Conservation (phyloP, 2,329 filamentous ascomycete genomes). For the Aspergillus calidoustus region DNA sequence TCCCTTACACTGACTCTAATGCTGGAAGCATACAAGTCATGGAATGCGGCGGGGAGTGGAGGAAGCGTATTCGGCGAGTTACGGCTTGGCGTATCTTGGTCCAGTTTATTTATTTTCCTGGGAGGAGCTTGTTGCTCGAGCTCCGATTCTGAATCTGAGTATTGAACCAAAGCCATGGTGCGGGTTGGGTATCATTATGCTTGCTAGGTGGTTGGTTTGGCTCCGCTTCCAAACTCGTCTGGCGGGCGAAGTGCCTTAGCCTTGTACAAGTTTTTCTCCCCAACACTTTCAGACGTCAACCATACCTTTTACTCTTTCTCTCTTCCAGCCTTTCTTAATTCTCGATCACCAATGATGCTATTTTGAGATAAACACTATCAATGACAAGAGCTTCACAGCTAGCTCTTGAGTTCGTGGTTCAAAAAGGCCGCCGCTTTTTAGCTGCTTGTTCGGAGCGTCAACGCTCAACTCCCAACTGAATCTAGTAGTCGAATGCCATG, state of each 20-base stretch:
- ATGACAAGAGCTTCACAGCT: too few species aligned
- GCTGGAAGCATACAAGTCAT: conserved; percentile 85
- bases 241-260: too few species aligned
- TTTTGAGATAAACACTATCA: not conserved
- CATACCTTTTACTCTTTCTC: too few species aligned
- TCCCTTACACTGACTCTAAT: conserved; percentile 78
- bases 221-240: not conserved
- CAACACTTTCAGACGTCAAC: not conserved
- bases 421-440: too few species aligned
- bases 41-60: conserved; percentile 78
- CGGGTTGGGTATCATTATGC: not conserved
- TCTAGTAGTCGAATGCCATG: too few species aligned
- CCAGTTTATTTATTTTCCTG: conserved; percentile 31
- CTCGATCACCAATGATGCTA: not conserved
- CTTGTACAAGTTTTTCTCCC: not conserved
- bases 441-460: too few species aligned
- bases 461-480: too few species aligned
- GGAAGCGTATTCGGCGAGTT: conserved; percentile 56
- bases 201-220: conserved; percentile 6
- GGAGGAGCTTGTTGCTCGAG: conserved; percentile 29
- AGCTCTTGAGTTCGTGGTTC: too few species aligned
- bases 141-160: conserved; percentile 56
- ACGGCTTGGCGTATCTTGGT: conserved; percentile 17
- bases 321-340: too few species aligned
- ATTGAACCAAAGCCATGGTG: conserved; percentile 67